Conservation (phyloP, 1,284 basidiomycete species). For the Rhodofomes roseus region DNA sequence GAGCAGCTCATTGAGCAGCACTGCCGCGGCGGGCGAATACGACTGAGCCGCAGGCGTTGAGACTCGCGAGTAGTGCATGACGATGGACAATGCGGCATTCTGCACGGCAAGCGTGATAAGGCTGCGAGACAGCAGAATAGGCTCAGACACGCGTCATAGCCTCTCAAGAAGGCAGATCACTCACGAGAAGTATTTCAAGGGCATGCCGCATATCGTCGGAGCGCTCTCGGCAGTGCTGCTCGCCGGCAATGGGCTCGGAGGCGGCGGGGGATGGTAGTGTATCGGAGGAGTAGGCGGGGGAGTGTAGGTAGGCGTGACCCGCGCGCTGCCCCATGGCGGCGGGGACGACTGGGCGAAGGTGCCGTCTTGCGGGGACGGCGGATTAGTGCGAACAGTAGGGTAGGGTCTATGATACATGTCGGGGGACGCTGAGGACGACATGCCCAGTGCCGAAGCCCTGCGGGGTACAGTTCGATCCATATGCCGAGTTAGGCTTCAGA, state of each 20-base stretch:
- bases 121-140: slow-evolving; percentile 35
- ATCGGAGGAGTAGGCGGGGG: slow-evolving; percentile 27
- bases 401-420: slow-evolving; percentile 41
- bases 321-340: slow-evolving; percentile 26
- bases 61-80: slow-evolving; percentile 95
- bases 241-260: slow-evolving; percentile 7
- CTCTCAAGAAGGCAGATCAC: slow-evolving; percentile 23
- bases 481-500: slow-evolving; percentile 1
- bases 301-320: slow-evolving; percentile 32
- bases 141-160: slow-evolving; percentile 8
- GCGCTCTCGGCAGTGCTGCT: slow-evolving; percentile 30
- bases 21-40: slow-evolving; percentile 92
- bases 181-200: slow-evolving; percentile 66
- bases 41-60: slow-evolving; percentile 69
- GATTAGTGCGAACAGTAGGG: slow-evolving; percentile 33
- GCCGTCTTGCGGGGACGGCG: slow-evolving; percentile 31
- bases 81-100: slow-evolving; percentile 90
- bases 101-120: slow-evolving; percentile 93
- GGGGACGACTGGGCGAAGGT: slow-evolving; percentile 18
- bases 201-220: slow-evolving; percentile 65
- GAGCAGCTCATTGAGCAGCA: slow-evolving; percentile 89
- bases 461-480: slow-evolving; percentile 23
- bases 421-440: slow-evolving; percentile 23
- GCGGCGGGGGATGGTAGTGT: slow-evolving; percentile 19
- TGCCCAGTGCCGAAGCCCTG: slow-evolving; percentile 28